Evolutionary conservation across 352 stramenopile species (phyloP), one percentile per base, ranked within the genome.

Genomic region (Phytopythium ostracodes): DNA sequence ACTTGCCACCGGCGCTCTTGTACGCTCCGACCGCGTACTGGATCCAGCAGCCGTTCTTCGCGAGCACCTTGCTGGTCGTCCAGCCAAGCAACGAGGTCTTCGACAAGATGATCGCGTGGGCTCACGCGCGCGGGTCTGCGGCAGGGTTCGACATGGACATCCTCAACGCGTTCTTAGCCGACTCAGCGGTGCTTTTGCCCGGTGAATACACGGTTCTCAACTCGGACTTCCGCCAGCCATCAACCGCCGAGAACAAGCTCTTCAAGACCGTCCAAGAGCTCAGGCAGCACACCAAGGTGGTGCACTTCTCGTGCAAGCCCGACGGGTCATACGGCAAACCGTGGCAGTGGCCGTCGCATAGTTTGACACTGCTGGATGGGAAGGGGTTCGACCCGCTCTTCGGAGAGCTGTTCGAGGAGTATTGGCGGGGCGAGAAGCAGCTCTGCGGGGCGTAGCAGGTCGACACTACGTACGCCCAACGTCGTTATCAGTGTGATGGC

Each of bases 151-250:
- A 76, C 22, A 76, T 76, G 68, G 68, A 72, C 40, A 52, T 76
- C 20, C 59, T 76, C 59, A 76, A 72, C 55, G 47, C 54, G 2
- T 70, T 64, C 44, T 76, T 76, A 59, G 33, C 54, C 18, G 56
- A 54, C 22, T 59, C 46, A 8, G 65, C 52, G 24, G 22, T 65
- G 8, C 55, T 64, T 14, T 47, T 75, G 9, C 33, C 68, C 9
- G 22, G 43, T 20, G 62, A 70, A 15, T 75, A 75, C 59, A 72
- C 57, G 11, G 68, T 75, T 36, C 59, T 75, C 38, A 75, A 75
- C 61, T 70, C 68, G 47, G 68, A 75, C 36, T 75, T 75, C 35
- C 68, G 68, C 18, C 56, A 44, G 10, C 17, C 42, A 33, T 49
- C 66, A 5, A 44, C 38, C 11, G 59, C 43, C n/a, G 22, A 42